These are phyloP conservation scores for Phyllosticta citriasiana DNA, from an alignment of 2,329 filamentous ascomycete species.

Conservation along the genomic window DNA sequence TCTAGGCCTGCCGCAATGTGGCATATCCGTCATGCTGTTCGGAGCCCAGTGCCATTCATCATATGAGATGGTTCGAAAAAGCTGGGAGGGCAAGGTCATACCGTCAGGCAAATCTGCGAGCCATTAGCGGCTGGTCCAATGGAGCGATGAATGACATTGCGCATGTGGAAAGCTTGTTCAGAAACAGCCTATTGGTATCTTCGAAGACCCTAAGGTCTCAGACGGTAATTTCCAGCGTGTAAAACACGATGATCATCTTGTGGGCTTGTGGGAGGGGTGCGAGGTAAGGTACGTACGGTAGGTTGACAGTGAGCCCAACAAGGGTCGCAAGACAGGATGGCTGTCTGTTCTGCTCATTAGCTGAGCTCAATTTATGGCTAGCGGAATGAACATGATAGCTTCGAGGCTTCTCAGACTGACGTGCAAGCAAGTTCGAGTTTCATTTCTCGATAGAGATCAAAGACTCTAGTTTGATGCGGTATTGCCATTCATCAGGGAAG, in stretches of 20 bases:
- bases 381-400: background rate
- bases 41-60: slow-evolving; percentile 99
- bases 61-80: slow-evolving; percentile 33
- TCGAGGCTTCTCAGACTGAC: slow-evolving; percentile 31
- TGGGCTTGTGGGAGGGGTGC: slow-evolving; percentile 14
- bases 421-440: slow-evolving; percentile 32
- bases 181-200: slow-evolving; percentile 33
- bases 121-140: background rate
- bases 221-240: slow-evolving; percentile 38
- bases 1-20: slow-evolving; percentile 96
- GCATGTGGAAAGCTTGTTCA: slow-evolving; percentile 18
- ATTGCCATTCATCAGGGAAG: slow-evolving; percentile 31
- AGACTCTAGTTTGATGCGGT: slow-evolving; percentile 36
- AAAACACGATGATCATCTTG: slow-evolving; percentile 29
- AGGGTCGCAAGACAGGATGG: background rate
- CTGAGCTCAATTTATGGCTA: background rate
- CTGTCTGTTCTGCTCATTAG: background rate
- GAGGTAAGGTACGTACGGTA: slow-evolving; percentile 12
- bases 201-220: slow-evolving; percentile 28
- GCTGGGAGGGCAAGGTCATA: slow-evolving; percentile 14
- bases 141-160: background rate
- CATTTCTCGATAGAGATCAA: slow-evolving; percentile 33
- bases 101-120: slow-evolving; percentile 15
- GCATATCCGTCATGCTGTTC: slow-evolving; percentile 75
- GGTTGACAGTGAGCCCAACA: background rate